Evolutionary conservation across 805 yeast genomes (phyloP).

Genomic region (Wickerhamomyces queroliae): DNA sequence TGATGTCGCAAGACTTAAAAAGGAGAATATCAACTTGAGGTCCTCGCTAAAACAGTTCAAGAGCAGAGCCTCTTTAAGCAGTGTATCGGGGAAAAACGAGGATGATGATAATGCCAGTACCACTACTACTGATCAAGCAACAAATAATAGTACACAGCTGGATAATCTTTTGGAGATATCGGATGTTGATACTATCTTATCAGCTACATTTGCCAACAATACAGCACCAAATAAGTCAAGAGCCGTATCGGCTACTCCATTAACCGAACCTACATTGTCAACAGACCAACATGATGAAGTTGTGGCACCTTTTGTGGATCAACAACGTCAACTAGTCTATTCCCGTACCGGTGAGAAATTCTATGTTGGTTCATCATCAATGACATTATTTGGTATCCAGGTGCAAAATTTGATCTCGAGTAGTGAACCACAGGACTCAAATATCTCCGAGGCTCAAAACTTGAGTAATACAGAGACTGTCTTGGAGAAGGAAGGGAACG

Average conservation of each 20-base stretch:
- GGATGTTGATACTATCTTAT: conserved; percentile 18
- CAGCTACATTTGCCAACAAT: conserved; percentile 20
- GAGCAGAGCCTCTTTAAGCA: neutral
- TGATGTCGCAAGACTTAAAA: conserved; percentile 57
- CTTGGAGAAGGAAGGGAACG: conserved; percentile 70
- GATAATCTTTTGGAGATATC: conserved; percentile 16
- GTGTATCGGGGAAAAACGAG: neutral
- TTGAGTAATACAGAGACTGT: conserved; percentile 41
- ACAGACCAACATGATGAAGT: conserved; percentile 35
- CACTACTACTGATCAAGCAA: neutral
- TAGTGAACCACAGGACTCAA: conserved; percentile 16
- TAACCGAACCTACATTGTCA: neutral
- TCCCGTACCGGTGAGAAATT: conserved; percentile 72
- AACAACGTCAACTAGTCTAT: conserved; percentile 64
- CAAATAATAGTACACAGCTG: conserved; percentile 3
- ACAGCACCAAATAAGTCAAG: conserved; percentile 18
- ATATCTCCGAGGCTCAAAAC: conserved; percentile 9
- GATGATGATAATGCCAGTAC: neutral
- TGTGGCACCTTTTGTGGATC: conserved; percentile 65
- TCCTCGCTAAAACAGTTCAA: conserved; percentile 21
- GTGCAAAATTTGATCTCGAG: conserved; percentile 54
- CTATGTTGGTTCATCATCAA: conserved; percentile 77
- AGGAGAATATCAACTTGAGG: conserved; percentile 56
- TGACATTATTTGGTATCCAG: conserved; percentile 76
- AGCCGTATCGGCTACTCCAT: neutral